Evolutionary conservation across 495 filamentous ascomycete genomes (phyloP).

Genomic region (Neurospora cerealis): DNA sequence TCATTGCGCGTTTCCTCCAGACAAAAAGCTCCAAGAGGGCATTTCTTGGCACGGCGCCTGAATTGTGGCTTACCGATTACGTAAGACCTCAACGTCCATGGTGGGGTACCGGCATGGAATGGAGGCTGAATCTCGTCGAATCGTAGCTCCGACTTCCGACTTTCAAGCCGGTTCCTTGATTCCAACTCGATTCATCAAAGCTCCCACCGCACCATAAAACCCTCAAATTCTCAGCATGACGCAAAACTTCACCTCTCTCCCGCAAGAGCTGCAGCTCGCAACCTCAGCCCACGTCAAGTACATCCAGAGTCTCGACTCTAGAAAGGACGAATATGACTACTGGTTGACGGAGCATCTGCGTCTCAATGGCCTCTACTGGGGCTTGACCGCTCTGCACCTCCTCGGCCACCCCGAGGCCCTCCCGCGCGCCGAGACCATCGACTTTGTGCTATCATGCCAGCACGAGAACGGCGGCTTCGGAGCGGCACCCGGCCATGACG

Average conservation of each 20-base stretch:
- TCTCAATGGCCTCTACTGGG: constrained; percentile 94
- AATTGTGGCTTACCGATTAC: constrained; percentile 1
- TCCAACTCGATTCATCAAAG: not conserved
- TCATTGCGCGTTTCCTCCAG: not conserved
- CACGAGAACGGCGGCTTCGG: constrained; percentile 83
- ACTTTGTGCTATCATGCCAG: constrained; percentile 88
- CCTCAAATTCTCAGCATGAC: constrained; percentile 12
- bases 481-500: constrained; percentile 86
- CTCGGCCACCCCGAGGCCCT: constrained; percentile 71
- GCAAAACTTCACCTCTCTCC: constrained; percentile 27
- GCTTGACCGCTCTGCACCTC: constrained; percentile 77
- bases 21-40: not conserved
- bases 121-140: not conserved
- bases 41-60: not conserved
- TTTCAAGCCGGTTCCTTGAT: not conserved
- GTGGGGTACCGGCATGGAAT: not conserved
- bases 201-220: not conserved
- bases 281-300: constrained; percentile 80
- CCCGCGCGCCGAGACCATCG: constrained; percentile 69
- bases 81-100: not conserved
- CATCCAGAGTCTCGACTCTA: constrained; percentile 84
- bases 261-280: constrained; percentile 53
- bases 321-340: constrained; percentile 90
- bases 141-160: not conserved
- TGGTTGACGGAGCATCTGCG: constrained; percentile 95